A percentile compares a stretch with the other conserved stretches of the same genome.
phyloP scores from a whole-genome alignment of 2,329 filamentous ascomycete genomes.

The Colletotrichum gigasporum region DNA sequence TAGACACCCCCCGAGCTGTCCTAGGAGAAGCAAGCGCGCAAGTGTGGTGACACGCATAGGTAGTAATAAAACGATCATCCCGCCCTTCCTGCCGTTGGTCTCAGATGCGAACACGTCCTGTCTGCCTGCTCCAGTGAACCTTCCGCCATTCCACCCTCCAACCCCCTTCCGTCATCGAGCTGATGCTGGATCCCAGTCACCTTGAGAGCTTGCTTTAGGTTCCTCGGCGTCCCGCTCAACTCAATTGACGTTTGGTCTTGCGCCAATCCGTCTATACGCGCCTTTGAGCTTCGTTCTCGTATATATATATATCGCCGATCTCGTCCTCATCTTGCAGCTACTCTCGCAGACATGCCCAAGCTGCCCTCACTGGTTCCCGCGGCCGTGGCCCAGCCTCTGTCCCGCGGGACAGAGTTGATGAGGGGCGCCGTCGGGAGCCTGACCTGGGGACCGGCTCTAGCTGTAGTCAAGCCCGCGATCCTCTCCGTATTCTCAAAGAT shows the following conservation, averaged over 20 bases:
- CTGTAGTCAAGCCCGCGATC: constrained; percentile 56
- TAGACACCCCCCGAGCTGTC: background rate
- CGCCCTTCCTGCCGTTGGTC: constrained; percentile 23
- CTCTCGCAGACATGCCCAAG: constrained; percentile 29
- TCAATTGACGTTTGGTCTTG: constrained; percentile 23
- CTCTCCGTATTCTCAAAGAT: constrained; percentile 57
- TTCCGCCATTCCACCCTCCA: background rate
- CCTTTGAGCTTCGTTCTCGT: background rate
- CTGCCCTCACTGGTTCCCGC: constrained; percentile 47
- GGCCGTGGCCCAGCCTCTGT: constrained; percentile 48
- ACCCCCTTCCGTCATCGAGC: constrained; percentile 23
- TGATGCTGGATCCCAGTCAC: constrained; percentile 15
- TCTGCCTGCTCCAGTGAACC: constrained; percentile 12
- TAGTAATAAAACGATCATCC: constrained; percentile 27
- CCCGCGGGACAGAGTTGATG: constrained; percentile 49
- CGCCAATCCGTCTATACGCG: background rate
- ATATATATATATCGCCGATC: background rate
- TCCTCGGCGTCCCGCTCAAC: constrained; percentile 16
- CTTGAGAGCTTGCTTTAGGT: constrained; percentile 26
- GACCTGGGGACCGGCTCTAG: constrained; percentile 57
- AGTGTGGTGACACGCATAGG: constrained; percentile 5
- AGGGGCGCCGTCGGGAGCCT: constrained; percentile 53
- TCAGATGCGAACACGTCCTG: constrained; percentile 15
- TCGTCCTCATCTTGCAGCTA: background rate
- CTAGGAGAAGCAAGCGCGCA: background rate